Evolutionary conservation across 2,329 filamentous ascomycete species (phyloP), one percentile per base, ranked within the genome.

Genomic region (Colletotrichum musae): DNA sequence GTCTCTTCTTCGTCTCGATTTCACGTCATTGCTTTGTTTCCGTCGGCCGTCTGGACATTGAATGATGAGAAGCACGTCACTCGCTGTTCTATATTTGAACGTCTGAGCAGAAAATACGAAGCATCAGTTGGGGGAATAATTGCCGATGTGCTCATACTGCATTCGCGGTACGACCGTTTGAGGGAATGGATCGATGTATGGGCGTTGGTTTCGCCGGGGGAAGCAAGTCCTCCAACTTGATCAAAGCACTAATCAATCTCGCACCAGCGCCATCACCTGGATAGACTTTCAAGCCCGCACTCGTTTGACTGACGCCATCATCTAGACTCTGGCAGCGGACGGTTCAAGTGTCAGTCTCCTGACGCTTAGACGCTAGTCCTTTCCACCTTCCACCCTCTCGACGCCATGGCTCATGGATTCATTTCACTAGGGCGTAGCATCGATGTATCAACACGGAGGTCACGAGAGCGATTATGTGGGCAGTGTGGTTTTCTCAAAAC

Each of bases 401-500:
- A 10, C 39, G 50, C 39, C 50, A 53, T 36, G 36, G 39, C 59
- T 62, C 24, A n/a, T 7, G 5, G 32, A 36, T 61, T 28, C 15
- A 41, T 24, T 28, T 61, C 59, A 36, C 15, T 54, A 45, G 32
- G 50, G 24, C n/a, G 47, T 45, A 52, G 3, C 48, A 54, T 59
- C 66, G 56, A 32, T 39, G 62, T 39, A 10, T 18, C 47, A 39
- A 9, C 48, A 32, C 18, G 5, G 3, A 26, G 10, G 48, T 51
- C 18, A 52, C 41, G 47, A 21, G 57, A 13, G 45, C 10, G 45
- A 26, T 13, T 26, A 16, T 4, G 36, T 6, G 18, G 21, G 21
- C 16, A 32, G 18, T 2, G 28, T 15, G 26, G 32, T 36, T 66
- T 47, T 66, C 62, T 61, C 45, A 70, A 68, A 70, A 62, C 64